Evolutionary conservation across 2,329 filamentous ascomycete genomes (phyloP).

Genomic region (Monascus ruber): DNA sequence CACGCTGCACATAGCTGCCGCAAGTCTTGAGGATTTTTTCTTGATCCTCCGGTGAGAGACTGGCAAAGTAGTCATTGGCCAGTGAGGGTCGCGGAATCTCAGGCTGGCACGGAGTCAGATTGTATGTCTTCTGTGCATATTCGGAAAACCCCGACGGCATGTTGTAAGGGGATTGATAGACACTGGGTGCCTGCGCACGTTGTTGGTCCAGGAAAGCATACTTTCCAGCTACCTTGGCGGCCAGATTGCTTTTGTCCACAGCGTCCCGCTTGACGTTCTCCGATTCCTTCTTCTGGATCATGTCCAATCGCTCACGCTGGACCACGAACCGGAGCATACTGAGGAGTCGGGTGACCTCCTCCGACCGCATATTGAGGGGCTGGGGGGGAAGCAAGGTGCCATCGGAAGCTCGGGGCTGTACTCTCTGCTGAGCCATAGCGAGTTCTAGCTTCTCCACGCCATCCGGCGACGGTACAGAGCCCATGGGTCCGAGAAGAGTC

Average conservation of each 20-base stretch:
- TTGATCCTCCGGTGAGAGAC: conserved; percentile 27
- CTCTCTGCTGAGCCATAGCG: conserved; percentile 34
- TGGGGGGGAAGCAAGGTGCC: conserved; percentile 27
- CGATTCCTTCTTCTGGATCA: conserved; percentile 28
- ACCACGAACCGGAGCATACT: conserved; percentile 34
- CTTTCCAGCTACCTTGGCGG: conserved; percentile 23
- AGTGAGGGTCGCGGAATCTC: conserved; percentile 28
- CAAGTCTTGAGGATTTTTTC: conserved; percentile 34
- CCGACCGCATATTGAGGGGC: conserved; percentile 32
- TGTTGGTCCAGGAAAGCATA: conserved; percentile 31
- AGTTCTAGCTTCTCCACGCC: conserved; percentile 32
- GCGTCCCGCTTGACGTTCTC: conserved; percentile 22
- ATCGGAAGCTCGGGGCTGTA: conserved; percentile 28
- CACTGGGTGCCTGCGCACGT: conserved; percentile 23
- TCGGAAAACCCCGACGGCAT: conserved; percentile 32
- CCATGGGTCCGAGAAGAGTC: conserved; percentile 30
- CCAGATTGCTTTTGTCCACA: conserved; percentile 18
- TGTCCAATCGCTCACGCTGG: conserved; percentile 27
- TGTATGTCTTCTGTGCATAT: conserved; percentile 29
- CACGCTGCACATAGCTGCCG: conserved; percentile 29
- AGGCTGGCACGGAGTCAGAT: conserved; percentile 21
- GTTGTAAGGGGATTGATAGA: conserved; percentile 34
- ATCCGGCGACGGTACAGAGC: conserved; percentile 28
- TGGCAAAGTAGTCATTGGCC: conserved; percentile 31
- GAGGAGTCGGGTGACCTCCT: conserved; percentile 31